Conservation (phyloP, 139 green algal species). For the Raphidocelis subcapitata region DNA sequence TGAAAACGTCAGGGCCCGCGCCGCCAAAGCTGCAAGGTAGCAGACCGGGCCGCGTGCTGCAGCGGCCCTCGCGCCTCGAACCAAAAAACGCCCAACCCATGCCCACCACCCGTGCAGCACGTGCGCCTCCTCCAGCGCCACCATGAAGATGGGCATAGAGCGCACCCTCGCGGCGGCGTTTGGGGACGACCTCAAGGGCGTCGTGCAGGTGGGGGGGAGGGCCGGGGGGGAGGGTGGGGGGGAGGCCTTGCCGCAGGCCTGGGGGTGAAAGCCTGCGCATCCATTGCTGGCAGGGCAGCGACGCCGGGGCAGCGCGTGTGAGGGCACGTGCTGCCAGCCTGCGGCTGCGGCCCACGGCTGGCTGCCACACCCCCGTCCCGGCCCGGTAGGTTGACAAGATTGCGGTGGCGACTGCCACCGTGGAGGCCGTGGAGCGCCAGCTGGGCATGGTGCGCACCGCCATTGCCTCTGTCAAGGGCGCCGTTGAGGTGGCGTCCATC, state of each 20-base stretch:
- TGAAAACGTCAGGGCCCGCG: not conserved
- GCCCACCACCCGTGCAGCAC: slow-evolving; percentile 86
- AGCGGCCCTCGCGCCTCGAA: not conserved
- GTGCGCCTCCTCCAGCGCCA: slow-evolving; percentile 79
- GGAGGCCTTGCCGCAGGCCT: too few species aligned
- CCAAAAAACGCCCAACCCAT: not conserved
- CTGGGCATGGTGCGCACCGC: slow-evolving; percentile 84
- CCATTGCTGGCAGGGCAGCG: too few species aligned
- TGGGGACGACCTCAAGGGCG: slow-evolving; percentile 45
- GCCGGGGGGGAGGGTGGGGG: too few species aligned
- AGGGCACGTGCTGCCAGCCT: too few species aligned
- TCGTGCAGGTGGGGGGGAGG: slow-evolving; percentile 30
- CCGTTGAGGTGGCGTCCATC: slow-evolving; percentile 73
- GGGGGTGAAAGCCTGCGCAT: too few species aligned
- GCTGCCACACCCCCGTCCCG: too few species aligned
- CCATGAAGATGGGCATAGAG: slow-evolving; percentile 97
- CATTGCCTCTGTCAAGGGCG: slow-evolving; percentile 73
- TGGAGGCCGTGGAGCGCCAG: slow-evolving; percentile 66
- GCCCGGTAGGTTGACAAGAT: slow-evolving; percentile 51
- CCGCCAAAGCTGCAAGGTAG: not conserved
- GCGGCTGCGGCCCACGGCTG: too few species aligned
- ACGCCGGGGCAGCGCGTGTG: too few species aligned
- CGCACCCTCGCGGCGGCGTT: slow-evolving; percentile 50
- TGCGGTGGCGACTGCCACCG: slow-evolving; percentile 45
- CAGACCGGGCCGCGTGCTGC: not conserved